Percentiles rank a stretch among this genome's conserved stretches.
Conservation (phyloP, 2,329 filamentous ascomycete genomes). For the Pseudogymnoascus sp. region DNA sequence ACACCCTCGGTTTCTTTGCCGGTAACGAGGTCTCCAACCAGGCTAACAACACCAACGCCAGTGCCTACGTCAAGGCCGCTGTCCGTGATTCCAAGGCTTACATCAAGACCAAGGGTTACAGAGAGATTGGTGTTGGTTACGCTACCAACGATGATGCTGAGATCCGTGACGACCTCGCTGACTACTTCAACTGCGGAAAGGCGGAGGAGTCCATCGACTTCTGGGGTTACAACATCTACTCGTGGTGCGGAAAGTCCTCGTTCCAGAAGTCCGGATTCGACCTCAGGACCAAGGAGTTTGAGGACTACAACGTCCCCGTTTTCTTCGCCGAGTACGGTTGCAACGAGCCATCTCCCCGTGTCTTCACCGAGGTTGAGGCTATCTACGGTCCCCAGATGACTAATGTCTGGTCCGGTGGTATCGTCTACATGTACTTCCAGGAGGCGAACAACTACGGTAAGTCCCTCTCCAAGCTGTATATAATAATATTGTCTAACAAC, state of each 20-base stretch:
- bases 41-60: slow-evolving; percentile 78
- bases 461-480: slow-evolving; percentile 18
- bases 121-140: slow-evolving; percentile 82
- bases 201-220: slow-evolving; percentile 70
- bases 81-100: slow-evolving; percentile 94
- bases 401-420: slow-evolving; percentile 83
- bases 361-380: slow-evolving; percentile 75
- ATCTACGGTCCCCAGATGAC: slow-evolving; percentile 79
- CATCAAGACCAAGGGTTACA: slow-evolving; percentile 72
- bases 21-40: slow-evolving; percentile 96
- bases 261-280: slow-evolving; percentile 72
- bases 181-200: slow-evolving; percentile 91
- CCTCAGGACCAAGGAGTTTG: slow-evolving; percentile 76
- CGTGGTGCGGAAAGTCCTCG: slow-evolving; percentile 85
- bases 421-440: slow-evolving; percentile 98
- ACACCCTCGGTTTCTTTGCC: slow-evolving; percentile 94
- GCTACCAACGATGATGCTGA: slow-evolving; percentile 86
- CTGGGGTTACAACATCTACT: slow-evolving; percentile 99
- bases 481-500: slow-evolving; percentile 23
- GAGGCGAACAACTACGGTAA: slow-evolving; percentile 80
- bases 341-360: slow-evolving; percentile 62
- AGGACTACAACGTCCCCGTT: slow-evolving; percentile 80
- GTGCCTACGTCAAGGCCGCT: slow-evolving; percentile 93
- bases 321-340: slow-evolving; percentile 99
- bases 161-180: slow-evolving; percentile 72